phyloP scores from a whole-genome alignment of 148 eudicot genomes.

The Nyssa sinensis region DNA sequence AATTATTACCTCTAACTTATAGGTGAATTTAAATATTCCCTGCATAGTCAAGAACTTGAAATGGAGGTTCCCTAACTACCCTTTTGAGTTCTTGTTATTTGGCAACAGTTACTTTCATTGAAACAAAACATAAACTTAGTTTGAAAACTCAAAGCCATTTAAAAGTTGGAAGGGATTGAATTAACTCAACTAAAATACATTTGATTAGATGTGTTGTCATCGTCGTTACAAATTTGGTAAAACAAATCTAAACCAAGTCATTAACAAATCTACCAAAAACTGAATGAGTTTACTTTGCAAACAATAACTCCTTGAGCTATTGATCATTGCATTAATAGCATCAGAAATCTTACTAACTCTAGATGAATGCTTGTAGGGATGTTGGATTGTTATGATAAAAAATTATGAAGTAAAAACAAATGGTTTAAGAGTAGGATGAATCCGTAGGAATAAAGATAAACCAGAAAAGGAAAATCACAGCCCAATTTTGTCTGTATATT shows the following conservation, averaged over 20 bases:
- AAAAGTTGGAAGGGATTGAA: neutral
- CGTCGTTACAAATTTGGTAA: too few species aligned
- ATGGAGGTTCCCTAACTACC: constrained; percentile 23
- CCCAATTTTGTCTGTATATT: constrained; percentile 34
- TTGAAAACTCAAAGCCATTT: neutral
- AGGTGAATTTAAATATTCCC: constrained; percentile 20
- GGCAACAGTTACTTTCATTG: constrained; percentile 11
- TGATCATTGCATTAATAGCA: too few species aligned
- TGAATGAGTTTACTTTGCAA: too few species aligned
- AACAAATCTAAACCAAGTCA: too few species aligned
- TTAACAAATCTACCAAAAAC: too few species aligned
- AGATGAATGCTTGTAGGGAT: neutral
- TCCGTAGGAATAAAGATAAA: neutral
- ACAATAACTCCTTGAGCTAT: too few species aligned
- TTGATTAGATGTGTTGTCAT: too few species aligned
- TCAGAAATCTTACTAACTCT: too few species aligned
- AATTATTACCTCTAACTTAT: neutral
- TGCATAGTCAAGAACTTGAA: constrained; percentile 31
- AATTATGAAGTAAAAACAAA: neutral
- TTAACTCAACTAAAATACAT: neutral
- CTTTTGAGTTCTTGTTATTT: constrained; percentile 28
- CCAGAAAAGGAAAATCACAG: constrained; percentile 23
- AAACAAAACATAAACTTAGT: neutral
- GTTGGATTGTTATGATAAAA: neutral
- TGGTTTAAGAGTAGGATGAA: constrained; percentile 5